Evolutionary conservation across 345 rosid genomes (phyloP).

Genomic region (Eucalyptus rudis): DNA sequence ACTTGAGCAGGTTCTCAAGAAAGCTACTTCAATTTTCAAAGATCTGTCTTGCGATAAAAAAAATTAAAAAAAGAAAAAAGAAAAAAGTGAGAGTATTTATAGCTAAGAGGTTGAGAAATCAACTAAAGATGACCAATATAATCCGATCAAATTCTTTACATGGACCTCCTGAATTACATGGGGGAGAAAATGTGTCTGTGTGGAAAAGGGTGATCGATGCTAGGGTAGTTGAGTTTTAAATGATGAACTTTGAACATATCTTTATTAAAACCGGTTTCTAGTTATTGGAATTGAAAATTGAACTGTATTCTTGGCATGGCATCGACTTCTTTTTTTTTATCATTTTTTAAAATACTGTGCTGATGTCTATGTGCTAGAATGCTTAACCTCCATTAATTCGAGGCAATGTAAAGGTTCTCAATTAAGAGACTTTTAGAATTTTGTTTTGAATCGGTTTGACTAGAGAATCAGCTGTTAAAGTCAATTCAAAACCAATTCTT

Average conservation of each 20-base stretch:
- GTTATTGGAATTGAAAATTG: neutral
- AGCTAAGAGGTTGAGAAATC: neutral
- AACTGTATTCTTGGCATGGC: neutral
- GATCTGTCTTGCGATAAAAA: neutral
- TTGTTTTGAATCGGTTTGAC: fast-evolving
- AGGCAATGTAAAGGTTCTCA: neutral
- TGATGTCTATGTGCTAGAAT: neutral
- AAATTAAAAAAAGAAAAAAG: fast-evolving
- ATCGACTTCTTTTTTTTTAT: neutral
- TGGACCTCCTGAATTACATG: neutral
- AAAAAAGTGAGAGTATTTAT: neutral
- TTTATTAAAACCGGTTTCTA: neutral
- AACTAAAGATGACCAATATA: neutral
- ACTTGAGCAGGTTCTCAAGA: neutral
- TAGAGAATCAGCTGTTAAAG: neutral
- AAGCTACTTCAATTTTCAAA: neutral
- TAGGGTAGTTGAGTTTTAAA: neutral
- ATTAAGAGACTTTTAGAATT: neutral
- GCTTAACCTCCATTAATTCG: neutral
- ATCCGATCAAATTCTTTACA: neutral
- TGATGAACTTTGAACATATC: neutral
- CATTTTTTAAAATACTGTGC: neutral
- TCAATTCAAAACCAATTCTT: neutral
- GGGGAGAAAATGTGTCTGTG: neutral
- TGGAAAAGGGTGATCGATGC: neutral